phyloP scores from a whole-genome alignment of 2,329 filamentous ascomycete genomes.

The Cercospora berteroae region DNA sequence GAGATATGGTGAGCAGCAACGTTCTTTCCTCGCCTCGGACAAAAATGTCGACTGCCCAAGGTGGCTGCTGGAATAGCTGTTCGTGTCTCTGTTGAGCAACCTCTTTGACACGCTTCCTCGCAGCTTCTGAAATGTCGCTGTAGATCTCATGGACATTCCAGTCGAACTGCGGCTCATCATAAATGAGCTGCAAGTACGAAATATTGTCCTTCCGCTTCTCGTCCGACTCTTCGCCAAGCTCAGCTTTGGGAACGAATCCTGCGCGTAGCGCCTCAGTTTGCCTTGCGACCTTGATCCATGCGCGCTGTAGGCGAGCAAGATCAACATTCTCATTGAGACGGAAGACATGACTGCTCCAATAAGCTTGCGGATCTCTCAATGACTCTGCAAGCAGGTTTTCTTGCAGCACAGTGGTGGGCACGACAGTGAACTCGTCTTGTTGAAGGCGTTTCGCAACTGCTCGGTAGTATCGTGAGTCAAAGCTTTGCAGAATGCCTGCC shows the following conservation, averaged over 20 bases:
- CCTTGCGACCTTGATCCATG: conserved; percentile 16
- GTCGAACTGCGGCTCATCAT: conserved; percentile 14
- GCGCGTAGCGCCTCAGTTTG: conserved; percentile 18
- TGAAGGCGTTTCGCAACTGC: conserved; percentile 3
- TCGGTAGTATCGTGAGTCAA: conserved; percentile 14
- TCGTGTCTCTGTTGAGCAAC: conserved; percentile 13
- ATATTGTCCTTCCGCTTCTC: background rate
- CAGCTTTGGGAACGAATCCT: conserved; percentile 19
- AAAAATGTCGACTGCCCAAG: conserved; percentile 19
- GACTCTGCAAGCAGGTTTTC: conserved; percentile 19
- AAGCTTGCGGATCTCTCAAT: conserved; percentile 16
- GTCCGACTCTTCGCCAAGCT: background rate
- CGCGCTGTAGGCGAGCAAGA: conserved; percentile 10
- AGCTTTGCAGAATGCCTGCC: conserved; percentile 6
- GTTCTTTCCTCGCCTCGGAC: background rate
- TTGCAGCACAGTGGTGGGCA: conserved; percentile 19
- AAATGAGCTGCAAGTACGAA: conserved; percentile 17
- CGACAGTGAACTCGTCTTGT: conserved; percentile 14
- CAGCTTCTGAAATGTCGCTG: conserved; percentile 3
- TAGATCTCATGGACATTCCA: conserved; percentile 7
- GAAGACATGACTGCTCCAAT: conserved; percentile 23
- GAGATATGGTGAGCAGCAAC: conserved; percentile 20
- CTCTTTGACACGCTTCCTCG: conserved; percentile 4
- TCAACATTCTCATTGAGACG: conserved; percentile 11
- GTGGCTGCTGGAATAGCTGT: conserved; percentile 15